Percentiles rank a stretch among this genome's conserved stretches.
Evolutionary conservation across 2,329 filamentous ascomycete species (phyloP).

Genomic region (Phaeoacremonium minimum): DNA sequence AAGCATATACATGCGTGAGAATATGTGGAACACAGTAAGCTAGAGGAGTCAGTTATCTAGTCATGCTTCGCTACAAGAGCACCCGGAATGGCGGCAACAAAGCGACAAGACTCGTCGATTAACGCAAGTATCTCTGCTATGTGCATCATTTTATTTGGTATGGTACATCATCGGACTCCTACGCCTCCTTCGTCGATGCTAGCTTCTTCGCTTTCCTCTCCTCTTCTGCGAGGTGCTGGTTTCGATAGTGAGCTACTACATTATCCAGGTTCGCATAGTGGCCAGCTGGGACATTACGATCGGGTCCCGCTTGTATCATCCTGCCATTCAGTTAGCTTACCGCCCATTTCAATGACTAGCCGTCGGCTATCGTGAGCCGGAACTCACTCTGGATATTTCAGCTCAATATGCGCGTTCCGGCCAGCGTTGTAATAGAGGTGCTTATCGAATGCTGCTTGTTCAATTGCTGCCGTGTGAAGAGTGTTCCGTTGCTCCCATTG

Average conservation of each 20-base stretch:
- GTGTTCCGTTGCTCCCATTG: slow-evolving; percentile 49
- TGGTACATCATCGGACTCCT: slow-evolving; percentile 2
- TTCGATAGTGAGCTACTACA: slow-evolving; percentile 52
- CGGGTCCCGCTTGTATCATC: slow-evolving; percentile 43
- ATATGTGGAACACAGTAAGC: no score
- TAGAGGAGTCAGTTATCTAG: no score
- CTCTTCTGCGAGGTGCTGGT: slow-evolving; percentile 50
- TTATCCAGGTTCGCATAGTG: slow-evolving; percentile 50
- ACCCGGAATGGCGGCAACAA: no score
- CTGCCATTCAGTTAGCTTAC: slow-evolving; percentile 25
- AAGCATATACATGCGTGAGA: no score
- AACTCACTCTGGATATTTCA: slow-evolving; percentile 55
- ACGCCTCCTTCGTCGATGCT: slow-evolving; percentile 29
- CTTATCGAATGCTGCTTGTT: slow-evolving; percentile 55
- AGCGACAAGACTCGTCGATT: no score
- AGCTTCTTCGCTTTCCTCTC: slow-evolving; percentile 49
- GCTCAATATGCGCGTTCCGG: slow-evolving; percentile 42
- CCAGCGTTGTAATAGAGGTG: slow-evolving; percentile 46
- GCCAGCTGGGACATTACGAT: slow-evolving; percentile 51
- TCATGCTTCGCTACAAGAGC: no score
- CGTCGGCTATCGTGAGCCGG: slow-evolving; percentile 1
- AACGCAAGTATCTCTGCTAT: no score
- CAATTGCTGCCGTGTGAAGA: slow-evolving; percentile 44
- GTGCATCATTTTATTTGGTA: no score
- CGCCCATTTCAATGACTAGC: background rate